Percentiles rank a stretch among this genome's conserved stretches.
phyloP scores from a whole-genome alignment of 495 filamentous ascomycete species.

The Pyrenopolyporus hunteri region DNA sequence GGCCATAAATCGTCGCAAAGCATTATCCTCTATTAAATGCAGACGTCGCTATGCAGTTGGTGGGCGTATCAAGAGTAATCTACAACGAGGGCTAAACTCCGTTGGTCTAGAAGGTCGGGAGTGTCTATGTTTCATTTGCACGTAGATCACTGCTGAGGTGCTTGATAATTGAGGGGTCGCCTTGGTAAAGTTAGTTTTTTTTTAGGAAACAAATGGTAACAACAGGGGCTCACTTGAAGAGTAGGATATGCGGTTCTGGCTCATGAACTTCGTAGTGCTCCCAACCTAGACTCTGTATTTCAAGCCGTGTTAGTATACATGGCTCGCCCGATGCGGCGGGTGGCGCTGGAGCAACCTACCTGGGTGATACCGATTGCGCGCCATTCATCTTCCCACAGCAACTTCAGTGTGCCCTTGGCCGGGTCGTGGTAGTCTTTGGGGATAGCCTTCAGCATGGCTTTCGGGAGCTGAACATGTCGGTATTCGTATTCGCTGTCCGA shows the following conservation, averaged over 20 bases:
- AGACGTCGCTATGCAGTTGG: slow-evolving; percentile 52
- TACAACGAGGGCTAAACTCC: slow-evolving; percentile 24
- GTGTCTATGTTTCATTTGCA: slow-evolving; percentile 8
- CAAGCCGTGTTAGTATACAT: slow-evolving; percentile 31
- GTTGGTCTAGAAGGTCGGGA: slow-evolving; percentile 7
- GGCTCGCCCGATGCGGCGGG: background rate
- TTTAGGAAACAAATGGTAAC: background rate
- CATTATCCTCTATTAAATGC: slow-evolving; percentile 46
- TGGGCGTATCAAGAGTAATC: slow-evolving; percentile 38
- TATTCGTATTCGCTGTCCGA: slow-evolving; percentile 89
- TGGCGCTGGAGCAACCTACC: slow-evolving; percentile 54
- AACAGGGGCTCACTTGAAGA: slow-evolving; percentile 82
- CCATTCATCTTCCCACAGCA: slow-evolving; percentile 99
- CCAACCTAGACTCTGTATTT: slow-evolving; percentile 87
- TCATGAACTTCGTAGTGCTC: slow-evolving; percentile 99
- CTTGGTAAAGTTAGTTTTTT: slow-evolving; percentile 48
- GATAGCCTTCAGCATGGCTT: slow-evolving; percentile 96
- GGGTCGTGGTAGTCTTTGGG: slow-evolving; percentile 94
- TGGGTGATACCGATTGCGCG: slow-evolving; percentile 94
- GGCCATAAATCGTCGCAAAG: slow-evolving; percentile 41
- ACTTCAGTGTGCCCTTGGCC: slow-evolving; percentile 87
- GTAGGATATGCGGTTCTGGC: slow-evolving; percentile 94
- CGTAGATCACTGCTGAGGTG: slow-evolving; percentile 57
- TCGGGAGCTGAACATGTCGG: slow-evolving; percentile 95
- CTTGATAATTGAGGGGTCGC: slow-evolving; percentile 85